A percentile compares a stretch with the other conserved stretches of the same genome.
phyloP scores from a whole-genome alignment of 148 eudicot genomes.

The Cornus kousa region DNA sequence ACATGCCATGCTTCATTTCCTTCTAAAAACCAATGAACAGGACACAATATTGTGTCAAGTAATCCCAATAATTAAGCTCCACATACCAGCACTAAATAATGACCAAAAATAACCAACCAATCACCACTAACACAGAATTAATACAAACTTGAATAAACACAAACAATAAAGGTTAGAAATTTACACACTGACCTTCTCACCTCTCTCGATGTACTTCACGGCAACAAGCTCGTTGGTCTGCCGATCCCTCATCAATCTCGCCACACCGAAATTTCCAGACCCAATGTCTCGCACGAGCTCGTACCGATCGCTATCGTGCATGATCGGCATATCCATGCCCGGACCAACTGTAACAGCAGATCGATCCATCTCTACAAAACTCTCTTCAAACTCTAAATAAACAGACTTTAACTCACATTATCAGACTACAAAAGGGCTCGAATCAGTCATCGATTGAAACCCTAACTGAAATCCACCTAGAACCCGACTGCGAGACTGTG shows the following conservation, averaged over 20 bases:
- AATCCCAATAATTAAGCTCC: not conserved
- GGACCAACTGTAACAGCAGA: conserved; percentile 24
- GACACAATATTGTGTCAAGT: not conserved
- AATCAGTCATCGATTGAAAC: not conserved
- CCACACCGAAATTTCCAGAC: conserved; percentile 83
- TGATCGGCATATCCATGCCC: conserved; percentile 62
- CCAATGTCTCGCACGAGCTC: conserved; percentile 77
- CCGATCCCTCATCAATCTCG: conserved; percentile 75
- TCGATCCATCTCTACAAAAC: conserved; percentile 19
- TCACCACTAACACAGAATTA: not conserved
- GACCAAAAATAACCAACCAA: not conserved
- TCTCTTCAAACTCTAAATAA: not conserved
- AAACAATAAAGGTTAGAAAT: not conserved
- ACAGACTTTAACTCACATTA: not conserved
- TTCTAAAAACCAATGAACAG: conserved; percentile 1
- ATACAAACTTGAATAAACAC: not conserved
- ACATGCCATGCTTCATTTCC: not conserved
- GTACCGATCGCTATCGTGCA: conserved; percentile 62
- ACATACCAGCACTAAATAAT: not conserved
- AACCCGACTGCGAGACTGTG: not conserved
- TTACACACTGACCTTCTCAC: conserved; percentile 55
- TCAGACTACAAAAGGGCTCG: not conserved
- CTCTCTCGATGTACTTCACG: conserved; percentile 83
- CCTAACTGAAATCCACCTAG: not conserved
- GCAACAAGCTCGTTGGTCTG: conserved; percentile 64